Base-by-base conservation (phyloP, 345 rosid species). In the Acer yangbiense region DNA sequence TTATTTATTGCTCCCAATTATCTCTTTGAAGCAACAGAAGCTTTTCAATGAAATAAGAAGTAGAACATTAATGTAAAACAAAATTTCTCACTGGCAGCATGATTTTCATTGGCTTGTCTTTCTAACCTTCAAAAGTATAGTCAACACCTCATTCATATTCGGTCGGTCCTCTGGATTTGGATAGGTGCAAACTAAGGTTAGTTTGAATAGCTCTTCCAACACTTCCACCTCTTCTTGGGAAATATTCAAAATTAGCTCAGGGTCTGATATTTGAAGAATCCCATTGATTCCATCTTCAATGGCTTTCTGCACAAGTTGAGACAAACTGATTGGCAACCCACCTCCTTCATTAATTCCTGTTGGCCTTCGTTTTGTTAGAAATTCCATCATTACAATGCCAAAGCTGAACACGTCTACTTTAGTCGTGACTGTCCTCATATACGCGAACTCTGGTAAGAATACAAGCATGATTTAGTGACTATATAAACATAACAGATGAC, bases 391-490 rank as follows among this genome's bases (percentile, higher is more conserved):
- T 75, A 95, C 75, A 25, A 83, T 72, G 43, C 98, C 97, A 39
- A 89, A 95, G 89, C 98, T 93, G 86, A 90, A 93, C 10, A 93
- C 90, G 69, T 90, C 98, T n/a, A 80, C 97, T 80, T 95, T 89
- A 14, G 98, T 86, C 7, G 98, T 88, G 65, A 88, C 94, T 63
- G 67, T 90, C 80, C 92, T 85, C 94, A 91, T 89, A 82, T 91
- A 95, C 21, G 98, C 97, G 25, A 95, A 89, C 77, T 95, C 98
- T 95, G 94, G 12, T 60, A 55, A 58, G 60, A 58, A 18, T 16
- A 27, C 18, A 65, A 18, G 41, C 8, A 71, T 57, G 23, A 41
- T 57, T 66, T 12, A 60, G n/a, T 41, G 23, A 27, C 62, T 18
- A 18, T 57, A 20, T 57, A 18, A 57, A 20, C 43, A 65, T 25